Base-by-base conservation (phyloP, 2,329 filamentous ascomycete species). In the Aspergillus sp. region DNA sequence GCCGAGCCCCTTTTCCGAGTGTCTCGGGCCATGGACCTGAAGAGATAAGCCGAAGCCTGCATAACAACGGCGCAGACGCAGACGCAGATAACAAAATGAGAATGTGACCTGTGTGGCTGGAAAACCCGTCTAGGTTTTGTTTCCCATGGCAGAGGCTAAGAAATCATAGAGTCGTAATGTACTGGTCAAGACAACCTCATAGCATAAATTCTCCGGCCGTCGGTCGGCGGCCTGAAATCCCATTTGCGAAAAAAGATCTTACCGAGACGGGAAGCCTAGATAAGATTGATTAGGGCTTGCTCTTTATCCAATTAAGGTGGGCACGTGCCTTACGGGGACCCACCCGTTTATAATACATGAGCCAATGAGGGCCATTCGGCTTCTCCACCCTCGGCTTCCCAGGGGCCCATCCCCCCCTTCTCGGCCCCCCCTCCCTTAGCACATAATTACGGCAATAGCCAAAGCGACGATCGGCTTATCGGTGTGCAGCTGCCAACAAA, bases 251-350 rank as follows among this genome's bases (percentile, higher is more conserved):
- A 42, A 32, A 42, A 30, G 40, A 42, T 42, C 40, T 42, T 30
- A 30, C 30, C 40, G 40, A 42, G 40, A n/a, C 7, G 8, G 29
- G 12, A 41, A 42, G 5, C 30, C 28, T 42, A 42, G 40, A 42
- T 42, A 29, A 42, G 40, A 42, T 42, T 42, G 40, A 42, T 42
- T 42, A 42, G 40, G 40, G 40, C 30, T 26, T 3, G 8, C 9
- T 9, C 12, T 27, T 39, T 12, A 8, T 39, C 36, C 26, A 39
- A 39, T 39, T 39, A 39, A 27, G 26, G 7, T 39, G 19, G n/a
- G 26, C 36, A 28, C 36, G 36, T 39, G 26, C 36, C 12, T 10
- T 3, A 7, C 19, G 6, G 19, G 6, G 19, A 39, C 27, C 19
- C 19, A 39, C 6, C 4, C 8, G 6, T 4, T 4, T 39, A 39